Base-by-base conservation (phyloP, 176 grass and related monocot species). In the Phragmites australis region DNA sequence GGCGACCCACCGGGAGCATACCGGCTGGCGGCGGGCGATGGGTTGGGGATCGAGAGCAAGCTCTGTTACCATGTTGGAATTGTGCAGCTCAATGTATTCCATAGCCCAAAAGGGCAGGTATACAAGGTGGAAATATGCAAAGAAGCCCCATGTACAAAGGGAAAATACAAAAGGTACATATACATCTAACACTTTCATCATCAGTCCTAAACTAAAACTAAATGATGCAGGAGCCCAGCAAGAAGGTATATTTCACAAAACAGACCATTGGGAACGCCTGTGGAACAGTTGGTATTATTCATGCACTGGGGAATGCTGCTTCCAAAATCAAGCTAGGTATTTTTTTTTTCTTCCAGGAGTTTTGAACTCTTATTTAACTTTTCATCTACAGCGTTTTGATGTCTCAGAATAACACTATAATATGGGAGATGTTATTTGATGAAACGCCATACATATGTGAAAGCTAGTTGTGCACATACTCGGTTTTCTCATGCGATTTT, bases 201-300 rank as follows among this genome's bases (percentile, higher is more conserved):
- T 70, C 76, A 61, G 18, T 61, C 13, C 23, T 60, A 22, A 41
- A 78, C 13, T 68, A 29, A 31, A 57, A 59, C 34, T 63, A 16
- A 3, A 60, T 58, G 19, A 51, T 66, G n/a, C 80, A 97, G 92
- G 90, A 90, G 60, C 64, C 26, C 26, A 94, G 58, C 81, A 87
- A 88, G 44, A 92, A 90, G 2, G 89, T 97, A 60, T 94, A 94
- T 67, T 97, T 94, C 67, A 79, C 91, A 22, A 97, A 94, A 46
- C 94, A 97, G 91, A 97, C 91, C 37, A 32, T 97, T 64, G 87
- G 80, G 29, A 97, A 97, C 66, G 94, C 94, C 56, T 97, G 94
- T 74, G 94, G 94, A 75, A 97, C 94, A 76, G 81, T 97, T 77
- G 94, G 94, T 65, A 78, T 97, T 81, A 91, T 97, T 87, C 92